Evolutionary conservation across 2,329 filamentous ascomycete species (phyloP).

Genomic region (Aspergillus tubingensis): DNA sequence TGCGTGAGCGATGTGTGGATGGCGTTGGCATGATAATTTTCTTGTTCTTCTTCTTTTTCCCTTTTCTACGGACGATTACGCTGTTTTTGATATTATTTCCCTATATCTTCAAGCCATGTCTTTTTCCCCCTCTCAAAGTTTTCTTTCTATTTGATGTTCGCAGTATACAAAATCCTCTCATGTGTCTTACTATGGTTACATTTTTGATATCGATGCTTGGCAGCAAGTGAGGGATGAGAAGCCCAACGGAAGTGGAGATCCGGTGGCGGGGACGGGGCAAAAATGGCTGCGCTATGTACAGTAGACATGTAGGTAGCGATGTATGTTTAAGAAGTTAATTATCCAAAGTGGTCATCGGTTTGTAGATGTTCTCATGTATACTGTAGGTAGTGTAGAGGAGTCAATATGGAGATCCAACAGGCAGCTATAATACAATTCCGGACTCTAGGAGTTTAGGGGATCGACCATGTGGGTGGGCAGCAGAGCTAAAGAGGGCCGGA

Average conservation of each 20-base stretch:
- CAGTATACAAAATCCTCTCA: not conserved
- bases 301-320: not conserved
- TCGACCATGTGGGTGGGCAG: slow-evolving; percentile 7
- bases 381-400: not conserved
- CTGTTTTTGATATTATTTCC: not conserved
- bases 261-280: not conserved
- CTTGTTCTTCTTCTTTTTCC: slow-evolving; percentile 9
- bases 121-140: not conserved
- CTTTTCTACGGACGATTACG: slow-evolving; percentile 13
- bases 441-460: slow-evolving; percentile 2
- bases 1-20: slow-evolving; percentile 58
- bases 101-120: slow-evolving; percentile 1
- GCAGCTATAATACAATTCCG: not conserved
- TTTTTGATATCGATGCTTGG: slow-evolving; percentile 4
- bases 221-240: slow-evolving; percentile 8
- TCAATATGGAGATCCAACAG: not conserved
- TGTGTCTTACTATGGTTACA: slow-evolving; percentile 1
- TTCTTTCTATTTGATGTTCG: not conserved
- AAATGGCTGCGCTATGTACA: too few species aligned
- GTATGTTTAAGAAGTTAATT: not conserved
- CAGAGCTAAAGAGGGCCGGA: not conserved
- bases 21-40: slow-evolving; percentile 24
- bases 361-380: not conserved
- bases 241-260: not conserved
- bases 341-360: not conserved